These are phyloP conservation scores for Xylaria polymorpha DNA, from an alignment of 2,329 filamentous ascomycete species.

Conservation along the genomic window DNA sequence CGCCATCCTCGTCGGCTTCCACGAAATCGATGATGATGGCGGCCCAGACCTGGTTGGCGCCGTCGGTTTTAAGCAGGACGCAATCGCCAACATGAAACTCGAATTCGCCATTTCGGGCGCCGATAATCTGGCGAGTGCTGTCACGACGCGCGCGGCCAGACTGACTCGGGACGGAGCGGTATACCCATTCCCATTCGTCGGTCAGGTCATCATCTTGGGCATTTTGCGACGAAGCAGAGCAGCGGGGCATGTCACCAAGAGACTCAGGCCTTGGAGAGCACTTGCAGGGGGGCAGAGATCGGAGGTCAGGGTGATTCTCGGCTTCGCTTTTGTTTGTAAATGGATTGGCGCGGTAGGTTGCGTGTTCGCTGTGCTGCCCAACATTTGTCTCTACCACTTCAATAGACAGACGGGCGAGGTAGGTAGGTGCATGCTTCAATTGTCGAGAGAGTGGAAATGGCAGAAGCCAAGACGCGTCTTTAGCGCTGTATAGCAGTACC, in stretches of 20 bases:
- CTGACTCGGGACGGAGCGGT: constrained; percentile 54
- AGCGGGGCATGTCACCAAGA: constrained; percentile 36
- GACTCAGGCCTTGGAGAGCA: background rate
- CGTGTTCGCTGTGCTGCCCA: background rate
- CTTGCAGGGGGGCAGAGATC: background rate
- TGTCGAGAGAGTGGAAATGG: background rate
- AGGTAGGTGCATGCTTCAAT: background rate
- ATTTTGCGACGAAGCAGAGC: constrained; percentile 64
- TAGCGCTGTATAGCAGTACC: background rate
- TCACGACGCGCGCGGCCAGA: constrained; percentile 32
- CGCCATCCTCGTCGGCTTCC: constrained; percentile 76
- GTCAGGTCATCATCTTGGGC: constrained; percentile 88
- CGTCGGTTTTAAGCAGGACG: constrained; percentile 88
- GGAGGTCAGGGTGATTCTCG: background rate
- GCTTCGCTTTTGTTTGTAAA: background rate
- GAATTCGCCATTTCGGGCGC: constrained; percentile 84
- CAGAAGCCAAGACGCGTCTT: constrained; percentile 25
- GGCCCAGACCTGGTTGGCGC: constrained; percentile 89
- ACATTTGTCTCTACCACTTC: background rate
- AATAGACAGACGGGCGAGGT: background rate
- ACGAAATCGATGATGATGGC: constrained; percentile 87
- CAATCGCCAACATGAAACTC: constrained; percentile 84
- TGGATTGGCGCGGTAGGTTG: background rate
- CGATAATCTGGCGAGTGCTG: constrained; percentile 70
- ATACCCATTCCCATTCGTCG: constrained; percentile 84